phyloP scores from a whole-genome alignment of 257 asterid genomes.

The Ligustrum vulgare region DNA sequence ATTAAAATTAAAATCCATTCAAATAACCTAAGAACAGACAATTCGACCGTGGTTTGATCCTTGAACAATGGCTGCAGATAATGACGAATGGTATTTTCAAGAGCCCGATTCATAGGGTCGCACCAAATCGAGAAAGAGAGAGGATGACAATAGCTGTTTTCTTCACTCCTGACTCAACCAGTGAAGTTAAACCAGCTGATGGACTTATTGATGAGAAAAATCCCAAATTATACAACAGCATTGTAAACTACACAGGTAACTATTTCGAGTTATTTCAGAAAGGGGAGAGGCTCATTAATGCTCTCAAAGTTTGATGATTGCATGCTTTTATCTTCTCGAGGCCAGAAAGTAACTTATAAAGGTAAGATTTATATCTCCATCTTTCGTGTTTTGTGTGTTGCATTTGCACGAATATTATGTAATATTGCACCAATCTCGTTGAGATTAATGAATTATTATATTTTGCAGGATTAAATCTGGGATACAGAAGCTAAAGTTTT shows the following conservation, averaged over 20 bases:
- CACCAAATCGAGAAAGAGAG: slow-evolving; percentile 38
- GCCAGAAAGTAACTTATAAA: neutral
- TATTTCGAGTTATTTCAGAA: slow-evolving; percentile 38
- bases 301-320: slow-evolving; percentile 16
- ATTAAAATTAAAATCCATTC: too few relatives aligned
- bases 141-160: slow-evolving; percentile 43
- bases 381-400: neutral
- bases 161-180: slow-evolving; percentile 31
- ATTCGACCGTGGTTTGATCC: too few relatives aligned
- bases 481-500: neutral
- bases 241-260: slow-evolving; percentile 26
- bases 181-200: slow-evolving; percentile 38
- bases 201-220: slow-evolving; percentile 34
- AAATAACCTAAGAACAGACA: too few relatives aligned
- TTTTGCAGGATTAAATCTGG: neutral
- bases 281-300: slow-evolving; percentile 44
- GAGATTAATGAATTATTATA: neutral
- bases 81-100: slow-evolving; percentile 53
- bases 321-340: too few relatives aligned
- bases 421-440: too few relatives aligned
- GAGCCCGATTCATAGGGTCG: slow-evolving; percentile 56
- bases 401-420: too few relatives aligned
- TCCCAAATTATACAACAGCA: slow-evolving; percentile 35
- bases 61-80: slow-evolving; percentile 31
- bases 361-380: neutral